Conservation (phyloP, 768 basidiomycete species). For the Rhizopogon vulgaris region DNA sequence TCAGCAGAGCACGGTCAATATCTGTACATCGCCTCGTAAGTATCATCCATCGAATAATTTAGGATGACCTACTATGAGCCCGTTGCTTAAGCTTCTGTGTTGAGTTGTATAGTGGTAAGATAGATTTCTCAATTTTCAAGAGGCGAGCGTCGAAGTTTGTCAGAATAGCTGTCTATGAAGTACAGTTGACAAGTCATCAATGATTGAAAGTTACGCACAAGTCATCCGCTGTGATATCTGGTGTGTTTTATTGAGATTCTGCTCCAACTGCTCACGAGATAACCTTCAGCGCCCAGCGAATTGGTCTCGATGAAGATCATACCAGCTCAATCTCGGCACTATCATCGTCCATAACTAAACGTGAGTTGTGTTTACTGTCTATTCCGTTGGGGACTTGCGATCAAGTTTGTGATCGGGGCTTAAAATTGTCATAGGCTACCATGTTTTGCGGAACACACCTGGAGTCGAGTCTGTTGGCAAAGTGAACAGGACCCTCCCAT, state of each 20-base stretch:
- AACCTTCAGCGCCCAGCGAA: not conserved
- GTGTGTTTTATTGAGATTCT: conserved; percentile 80
- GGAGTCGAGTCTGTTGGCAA: too few species aligned
- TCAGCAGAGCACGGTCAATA: conserved; percentile 71
- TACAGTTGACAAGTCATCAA: not conserved
- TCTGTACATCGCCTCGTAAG: conserved; percentile 37
- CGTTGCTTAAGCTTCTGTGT: conserved; percentile 71
- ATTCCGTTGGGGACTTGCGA: too few species aligned
- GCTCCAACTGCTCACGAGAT: conserved; percentile 54
- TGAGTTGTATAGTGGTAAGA: conserved; percentile 74
- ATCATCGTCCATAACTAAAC: conserved; percentile 45
- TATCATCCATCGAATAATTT: not conserved
- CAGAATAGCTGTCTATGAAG: conserved; percentile 58
- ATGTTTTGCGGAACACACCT: too few species aligned
- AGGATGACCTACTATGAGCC: conserved; percentile 52
- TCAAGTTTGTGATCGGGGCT: too few species aligned
- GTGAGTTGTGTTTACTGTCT: too few species aligned
- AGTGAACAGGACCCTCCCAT: too few species aligned
- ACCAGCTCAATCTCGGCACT: conserved; percentile 74
- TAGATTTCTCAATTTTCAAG: conserved; percentile 80
- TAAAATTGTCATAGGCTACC: too few species aligned
- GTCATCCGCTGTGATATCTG: conserved; percentile 86
- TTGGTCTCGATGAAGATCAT: conserved; percentile 5
- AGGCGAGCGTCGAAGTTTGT: conserved; percentile 80
- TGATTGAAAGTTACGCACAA: conserved; percentile 38